phyloP scores from a whole-genome alignment of 2,329 filamentous ascomycete species.

The Anisogramma anomala region DNA sequence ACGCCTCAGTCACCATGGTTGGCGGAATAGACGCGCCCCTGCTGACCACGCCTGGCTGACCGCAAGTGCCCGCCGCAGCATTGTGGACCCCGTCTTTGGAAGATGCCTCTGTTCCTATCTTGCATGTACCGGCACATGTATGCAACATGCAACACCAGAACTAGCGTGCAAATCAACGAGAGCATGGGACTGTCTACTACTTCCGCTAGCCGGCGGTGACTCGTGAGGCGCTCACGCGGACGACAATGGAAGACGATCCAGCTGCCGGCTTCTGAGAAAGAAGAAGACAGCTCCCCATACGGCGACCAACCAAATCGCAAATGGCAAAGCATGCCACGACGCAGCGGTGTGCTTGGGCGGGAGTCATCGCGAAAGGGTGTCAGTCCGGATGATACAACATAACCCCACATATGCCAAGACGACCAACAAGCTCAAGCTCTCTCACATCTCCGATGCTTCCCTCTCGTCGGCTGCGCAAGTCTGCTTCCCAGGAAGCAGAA shows the following conservation, averaged over 20 bases:
- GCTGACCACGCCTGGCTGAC: neutral
- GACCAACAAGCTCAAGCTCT: neutral
- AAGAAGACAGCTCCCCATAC: conserved; percentile 3
- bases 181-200: too few species aligned
- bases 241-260: too few species aligned
- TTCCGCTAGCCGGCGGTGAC: too few species aligned
- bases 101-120: too few species aligned
- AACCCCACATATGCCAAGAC: conserved; percentile 5
- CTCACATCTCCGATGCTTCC: neutral
- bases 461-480: neutral
- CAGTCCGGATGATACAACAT: conserved; percentile 10
- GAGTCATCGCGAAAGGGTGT: conserved; percentile 5
- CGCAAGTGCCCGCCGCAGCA: neutral
- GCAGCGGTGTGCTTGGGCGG: conserved; percentile 9
- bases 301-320: conserved; percentile 13
- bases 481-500: neutral
- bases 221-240: too few species aligned
- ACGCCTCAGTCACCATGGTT: conserved; percentile 2
- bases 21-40: conserved; percentile 10
- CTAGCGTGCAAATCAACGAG: too few species aligned
- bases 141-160: too few species aligned
- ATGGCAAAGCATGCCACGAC: conserved; percentile 4
- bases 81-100: neutral
- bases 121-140: too few species aligned
- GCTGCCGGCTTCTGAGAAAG: neutral